phyloP scores from a whole-genome alignment of 192 early-diverging fungal genomes.

The Entophlyctis helioformis region DNA sequence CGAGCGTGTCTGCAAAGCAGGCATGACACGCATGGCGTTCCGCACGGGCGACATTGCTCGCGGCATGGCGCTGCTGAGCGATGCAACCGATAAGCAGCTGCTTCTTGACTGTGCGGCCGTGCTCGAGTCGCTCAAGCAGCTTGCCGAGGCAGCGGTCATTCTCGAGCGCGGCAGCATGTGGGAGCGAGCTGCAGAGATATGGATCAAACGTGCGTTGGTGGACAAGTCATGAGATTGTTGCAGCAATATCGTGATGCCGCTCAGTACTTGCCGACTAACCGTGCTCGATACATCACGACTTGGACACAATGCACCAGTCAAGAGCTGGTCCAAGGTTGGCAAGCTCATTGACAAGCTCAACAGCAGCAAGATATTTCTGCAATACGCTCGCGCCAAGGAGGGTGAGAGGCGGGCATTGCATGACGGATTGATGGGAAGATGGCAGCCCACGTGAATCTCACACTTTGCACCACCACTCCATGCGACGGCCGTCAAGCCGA shows the following conservation, averaged over 20 bases:
- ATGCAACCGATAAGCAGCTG: constrained; percentile 23
- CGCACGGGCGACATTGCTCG: constrained; percentile 32
- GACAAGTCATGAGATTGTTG: too few species aligned
- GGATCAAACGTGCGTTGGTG: constrained; percentile 26
- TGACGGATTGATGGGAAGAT: too few species aligned
- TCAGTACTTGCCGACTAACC: too few species aligned
- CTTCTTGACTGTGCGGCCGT: constrained; percentile 37
- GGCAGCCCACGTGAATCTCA: too few species aligned
- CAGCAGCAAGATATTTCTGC: constrained; percentile 24
- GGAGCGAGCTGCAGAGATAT: constrained; percentile 39
- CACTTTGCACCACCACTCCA: neutral
- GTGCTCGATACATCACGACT: too few species aligned
- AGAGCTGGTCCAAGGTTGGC: constrained; percentile 27
- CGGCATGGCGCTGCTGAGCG: constrained; percentile 38
- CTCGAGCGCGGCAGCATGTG: constrained; percentile 28
- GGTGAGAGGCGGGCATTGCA: too few species aligned
- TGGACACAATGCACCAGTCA: constrained; percentile 20
- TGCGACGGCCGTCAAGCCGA: constrained; percentile 7
- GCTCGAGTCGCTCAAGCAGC: constrained; percentile 36
- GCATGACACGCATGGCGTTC: constrained; percentile 33
- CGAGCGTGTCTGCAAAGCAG: constrained; percentile 23
- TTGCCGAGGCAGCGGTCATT: constrained; percentile 23
- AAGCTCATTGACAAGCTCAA: constrained; percentile 21
- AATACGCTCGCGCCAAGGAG: constrained; percentile 39
- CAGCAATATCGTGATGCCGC: too few species aligned